Base-by-base conservation (phyloP, 805 yeast genomes). In the Dipodascus geniculatus region DNA sequence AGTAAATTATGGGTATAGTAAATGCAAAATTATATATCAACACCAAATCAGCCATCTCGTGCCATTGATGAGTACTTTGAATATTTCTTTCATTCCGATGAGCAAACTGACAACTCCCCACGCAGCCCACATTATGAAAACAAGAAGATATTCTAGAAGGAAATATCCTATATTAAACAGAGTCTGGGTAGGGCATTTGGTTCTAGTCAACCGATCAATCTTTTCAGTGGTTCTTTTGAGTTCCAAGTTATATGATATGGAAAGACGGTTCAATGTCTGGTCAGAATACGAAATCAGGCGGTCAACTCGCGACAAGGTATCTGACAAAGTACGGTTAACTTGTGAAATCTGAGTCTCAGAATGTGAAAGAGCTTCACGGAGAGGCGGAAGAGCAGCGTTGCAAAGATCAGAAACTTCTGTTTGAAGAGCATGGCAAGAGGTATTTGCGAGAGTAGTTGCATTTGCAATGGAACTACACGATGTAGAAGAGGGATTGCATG, bases 21-120 rank as follows among this genome's bases (percentile, higher is more conserved):
- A n/a, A n/a, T n/a, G n/a, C n/a, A n/a, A n/a, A 9, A 6, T 42
- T 42, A 42, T n/a, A n/a, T 17, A 17, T 55, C 42, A 61, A 44
- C 58, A 58, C 65, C 65, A 62, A 16, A 62, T 51, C 2, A 62
- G 53, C 63, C 64, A 62, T 53, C 53, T 51, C 8, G 60, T 28
- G 3, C 51, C 42, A 8, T 33, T 17, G 35, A 49, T 48, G 4
- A 59, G 9, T 4, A 47, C 14, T 23, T 38, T 23, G 11, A 61
- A 19, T 3, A 53, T n/a, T 35, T 49, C 20, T 42, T 51, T 56
- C 48, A 54, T 35, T 11, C 52, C 24, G 22, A 51, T 33, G 3
- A 58, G 22, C 14, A 53, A 49, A 2, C 58, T 51, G n/a, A 60
- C 63, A 22, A 59, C n/a, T 23, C 56, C 58, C 65, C 65, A 62